Conservation (phyloP, 805 yeast species). For the Kuraishia ogatae region DNA sequence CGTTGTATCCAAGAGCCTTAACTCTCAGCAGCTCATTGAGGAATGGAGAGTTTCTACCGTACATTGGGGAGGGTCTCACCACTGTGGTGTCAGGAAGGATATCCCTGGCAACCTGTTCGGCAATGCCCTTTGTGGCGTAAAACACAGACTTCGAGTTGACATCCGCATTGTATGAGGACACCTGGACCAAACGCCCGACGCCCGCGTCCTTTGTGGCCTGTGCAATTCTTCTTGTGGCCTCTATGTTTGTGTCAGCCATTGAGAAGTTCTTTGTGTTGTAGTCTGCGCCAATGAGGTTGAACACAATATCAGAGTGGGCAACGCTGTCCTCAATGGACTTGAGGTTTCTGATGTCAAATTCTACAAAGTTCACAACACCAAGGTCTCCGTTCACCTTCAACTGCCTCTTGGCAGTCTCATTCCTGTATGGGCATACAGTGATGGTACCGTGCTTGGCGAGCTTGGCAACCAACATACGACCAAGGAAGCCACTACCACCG, state of each 20-base stretch:
- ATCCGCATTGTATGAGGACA: constrained; percentile 71
- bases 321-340: constrained; percentile 70
- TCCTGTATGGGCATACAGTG: constrained; percentile 73
- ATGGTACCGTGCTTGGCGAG: constrained; percentile 78
- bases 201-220: constrained; percentile 60
- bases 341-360: constrained; percentile 73
- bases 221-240: constrained; percentile 69
- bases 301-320: constrained; percentile 74
- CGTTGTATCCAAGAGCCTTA: constrained; percentile 52
- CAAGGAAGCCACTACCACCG: constrained; percentile 75
- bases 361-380: constrained; percentile 80
- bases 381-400: constrained; percentile 79
- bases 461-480: constrained; percentile 61
- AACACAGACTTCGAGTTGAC: constrained; percentile 60
- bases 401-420: constrained; percentile 68
- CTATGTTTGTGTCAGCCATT: constrained; percentile 79
- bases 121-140: constrained; percentile 72
- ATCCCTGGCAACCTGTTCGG: constrained; percentile 63
- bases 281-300: constrained; percentile 71
- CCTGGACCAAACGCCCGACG: constrained; percentile 70
- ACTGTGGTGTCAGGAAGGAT: constrained; percentile 70
- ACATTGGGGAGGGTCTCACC: constrained; percentile 79
- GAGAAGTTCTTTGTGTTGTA: constrained; percentile 70
- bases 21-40: constrained; percentile 51
- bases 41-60: constrained; percentile 65